These are phyloP conservation scores for Penicillium sp. DNA, from an alignment of 2,329 filamentous ascomycete species.

Conservation along the genomic window DNA sequence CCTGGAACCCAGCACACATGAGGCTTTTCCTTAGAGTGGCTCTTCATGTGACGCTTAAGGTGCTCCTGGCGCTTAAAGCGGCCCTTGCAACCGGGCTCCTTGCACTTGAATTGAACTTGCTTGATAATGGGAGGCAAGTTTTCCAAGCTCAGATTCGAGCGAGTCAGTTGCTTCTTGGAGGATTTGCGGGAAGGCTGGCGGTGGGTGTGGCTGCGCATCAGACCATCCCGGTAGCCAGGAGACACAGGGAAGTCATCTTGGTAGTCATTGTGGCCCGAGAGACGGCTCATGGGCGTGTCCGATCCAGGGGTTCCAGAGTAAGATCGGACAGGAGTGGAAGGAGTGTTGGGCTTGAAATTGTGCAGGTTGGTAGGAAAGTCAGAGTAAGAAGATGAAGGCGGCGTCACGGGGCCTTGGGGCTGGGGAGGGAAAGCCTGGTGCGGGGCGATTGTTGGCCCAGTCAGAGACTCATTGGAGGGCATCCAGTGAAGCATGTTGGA, in stretches of 20 bases:
- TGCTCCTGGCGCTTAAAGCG: slow-evolving; percentile 53
- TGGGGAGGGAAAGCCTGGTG: slow-evolving; percentile 31
- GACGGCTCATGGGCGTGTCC: slow-evolving; percentile 37
- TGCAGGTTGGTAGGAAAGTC: slow-evolving; percentile 37
- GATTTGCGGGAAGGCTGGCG: slow-evolving; percentile 37
- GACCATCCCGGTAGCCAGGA: slow-evolving; percentile 33
- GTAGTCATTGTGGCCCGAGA: slow-evolving; percentile 38
- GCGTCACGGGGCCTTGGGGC: slow-evolving; percentile 31
- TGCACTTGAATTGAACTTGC: slow-evolving; percentile 45
- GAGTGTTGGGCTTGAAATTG: slow-evolving; percentile 37
- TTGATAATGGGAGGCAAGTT: slow-evolving; percentile 41
- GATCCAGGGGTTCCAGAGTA: slow-evolving; percentile 36
- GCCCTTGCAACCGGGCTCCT: slow-evolving; percentile 44
- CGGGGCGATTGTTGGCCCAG: slow-evolving; percentile 39
- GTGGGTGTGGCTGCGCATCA: slow-evolving; percentile 26
- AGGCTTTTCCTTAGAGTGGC: slow-evolving; percentile 46
- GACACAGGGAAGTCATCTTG: slow-evolving; percentile 37
- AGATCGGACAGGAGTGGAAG: slow-evolving; percentile 37
- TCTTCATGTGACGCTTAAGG: slow-evolving; percentile 51
- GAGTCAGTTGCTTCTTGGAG: slow-evolving; percentile 33
- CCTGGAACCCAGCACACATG: slow-evolving; percentile 47
- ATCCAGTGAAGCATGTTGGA: slow-evolving; percentile 40
- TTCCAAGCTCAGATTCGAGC: slow-evolving; percentile 34
- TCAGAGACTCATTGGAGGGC: slow-evolving; percentile 33
- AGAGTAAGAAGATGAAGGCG: slow-evolving; percentile 39